Evolutionary conservation across 441 rosid species (phyloP).

Genomic region (Populus hybrid): DNA sequence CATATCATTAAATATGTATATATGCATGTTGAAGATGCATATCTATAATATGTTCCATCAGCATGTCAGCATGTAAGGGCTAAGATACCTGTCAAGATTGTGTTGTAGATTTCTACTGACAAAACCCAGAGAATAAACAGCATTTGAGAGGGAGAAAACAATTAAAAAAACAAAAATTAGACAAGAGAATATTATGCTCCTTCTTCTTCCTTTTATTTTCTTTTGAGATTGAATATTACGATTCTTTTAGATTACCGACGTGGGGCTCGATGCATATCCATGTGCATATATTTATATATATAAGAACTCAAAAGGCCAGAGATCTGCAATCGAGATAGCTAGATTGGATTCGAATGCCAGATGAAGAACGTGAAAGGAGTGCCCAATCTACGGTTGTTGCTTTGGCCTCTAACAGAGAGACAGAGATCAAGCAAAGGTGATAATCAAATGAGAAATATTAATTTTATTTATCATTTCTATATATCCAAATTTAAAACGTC

Average conservation of each 20-base stretch:
- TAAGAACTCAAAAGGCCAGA: background rate
- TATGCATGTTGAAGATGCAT: background rate
- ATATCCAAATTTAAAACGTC: background rate
- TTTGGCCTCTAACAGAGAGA: slow-evolving; percentile 21
- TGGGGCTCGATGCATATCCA: slow-evolving; percentile 31
- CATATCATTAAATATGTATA: background rate
- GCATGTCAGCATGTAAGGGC: slow-evolving; percentile 17
- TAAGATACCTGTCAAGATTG: slow-evolving; percentile 46
- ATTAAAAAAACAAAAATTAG: background rate
- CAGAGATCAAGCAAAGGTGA: slow-evolving; percentile 23
- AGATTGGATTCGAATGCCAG: background rate
- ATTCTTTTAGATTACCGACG: slow-evolving; percentile 21
- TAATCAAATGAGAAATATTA: background rate
- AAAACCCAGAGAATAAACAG: slow-evolving; percentile 23
- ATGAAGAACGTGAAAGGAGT: background rate
- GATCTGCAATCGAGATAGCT: background rate
- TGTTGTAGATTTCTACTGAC: slow-evolving; percentile 40
- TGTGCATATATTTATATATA: slow-evolving; percentile 22
- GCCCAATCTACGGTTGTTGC: slow-evolving; percentile 17
- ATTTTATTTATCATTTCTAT: background rate
- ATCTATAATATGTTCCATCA: slow-evolving; percentile 4
- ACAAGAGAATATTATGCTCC: background rate
- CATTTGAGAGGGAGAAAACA: background rate
- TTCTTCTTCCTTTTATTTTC: slow-evolving; percentile 2
- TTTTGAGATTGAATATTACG: background rate